Percentiles rank a stretch among this genome's conserved stretches.
Evolutionary conservation across 768 basidiomycete species (phyloP).

Genomic region (Suillus brevipes): DNA sequence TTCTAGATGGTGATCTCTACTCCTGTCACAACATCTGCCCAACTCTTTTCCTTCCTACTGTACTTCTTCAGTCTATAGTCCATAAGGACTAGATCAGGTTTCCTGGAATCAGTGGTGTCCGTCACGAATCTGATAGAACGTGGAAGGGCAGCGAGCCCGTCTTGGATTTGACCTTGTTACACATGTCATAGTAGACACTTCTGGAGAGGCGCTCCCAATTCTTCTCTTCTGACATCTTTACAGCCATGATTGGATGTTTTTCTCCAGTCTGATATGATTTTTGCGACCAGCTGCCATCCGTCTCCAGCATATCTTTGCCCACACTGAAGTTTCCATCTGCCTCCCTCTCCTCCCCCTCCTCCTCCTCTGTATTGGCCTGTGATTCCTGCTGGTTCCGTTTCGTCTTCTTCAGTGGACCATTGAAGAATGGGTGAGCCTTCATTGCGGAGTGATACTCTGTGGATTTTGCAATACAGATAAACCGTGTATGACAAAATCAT

Average conservation of each 20-base stretch:
- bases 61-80: neutral
- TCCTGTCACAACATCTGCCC: neutral
- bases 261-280: neutral
- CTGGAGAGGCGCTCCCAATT: neutral
- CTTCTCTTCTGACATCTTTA: neutral
- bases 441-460: neutral
- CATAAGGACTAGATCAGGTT: neutral
- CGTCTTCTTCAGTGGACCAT: neutral
- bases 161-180: neutral
- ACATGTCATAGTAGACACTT: neutral
- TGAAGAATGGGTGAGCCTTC: neutral
- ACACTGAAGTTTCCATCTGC: neutral
- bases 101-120: neutral
- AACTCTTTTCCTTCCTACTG: neutral
- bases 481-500: neutral
- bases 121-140: neutral
- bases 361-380: neutral
- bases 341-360: too few relatives aligned
- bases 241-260: neutral
- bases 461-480: neutral
- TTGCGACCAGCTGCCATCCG: neutral
- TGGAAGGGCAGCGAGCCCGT: neutral
- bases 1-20: slow-evolving; percentile 1
- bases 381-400: neutral
- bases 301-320: neutral